Evolutionary conservation across 805 yeast genomes (phyloP), one percentile per base, ranked within the genome.

Genomic region (Priceomyces haplophilus): DNA sequence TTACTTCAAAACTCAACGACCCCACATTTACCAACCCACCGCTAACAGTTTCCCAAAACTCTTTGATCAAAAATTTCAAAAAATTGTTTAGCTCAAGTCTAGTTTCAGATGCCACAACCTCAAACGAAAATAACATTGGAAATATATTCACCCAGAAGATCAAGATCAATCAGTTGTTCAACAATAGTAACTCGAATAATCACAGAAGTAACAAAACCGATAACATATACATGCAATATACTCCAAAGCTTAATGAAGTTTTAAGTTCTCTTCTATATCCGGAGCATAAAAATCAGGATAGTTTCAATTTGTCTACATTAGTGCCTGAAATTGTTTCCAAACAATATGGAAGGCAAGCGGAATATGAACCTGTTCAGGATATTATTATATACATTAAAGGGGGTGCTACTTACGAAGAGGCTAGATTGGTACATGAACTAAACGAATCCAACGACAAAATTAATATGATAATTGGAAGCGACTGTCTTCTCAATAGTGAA

Each of bases 331-430:
- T 44, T 4, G 64, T 61, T 7, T 45, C 54, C 13, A 49, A 54
- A 34, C 64, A 60, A 43, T 60, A 59, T 43, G 65, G 65, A 2
- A 35, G 16, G 12, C 29, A 45, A 15, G 29, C 42, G 1, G 43
- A 55, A 43, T 40, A 52, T 27, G 67, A 67, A 21, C 67, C 70
- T 20, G 72, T 77, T 1, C 86, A 83, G 53, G 90, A 85, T 52
- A 67, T 86, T n/a, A 73, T 86, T 3, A 67, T 86, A 1, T 86
- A 81, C 56, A 64, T 85, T 40, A 79, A 88, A 40, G 98, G 97
- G 4, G 99, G 99, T 12, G 84, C 78, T 2, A 91, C 98, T 1
- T 88, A 80, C 58, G 98, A 91, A 61, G 99, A 93, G 60, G 87
- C 95, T 0, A 76, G 97, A 47, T 64, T 89, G 18, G 80, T 90